Evolutionary conservation across 1,284 basidiomycete genomes (phyloP), one percentile per base, ranked within the genome.

Genomic region (Tilletia walkeri): DNA sequence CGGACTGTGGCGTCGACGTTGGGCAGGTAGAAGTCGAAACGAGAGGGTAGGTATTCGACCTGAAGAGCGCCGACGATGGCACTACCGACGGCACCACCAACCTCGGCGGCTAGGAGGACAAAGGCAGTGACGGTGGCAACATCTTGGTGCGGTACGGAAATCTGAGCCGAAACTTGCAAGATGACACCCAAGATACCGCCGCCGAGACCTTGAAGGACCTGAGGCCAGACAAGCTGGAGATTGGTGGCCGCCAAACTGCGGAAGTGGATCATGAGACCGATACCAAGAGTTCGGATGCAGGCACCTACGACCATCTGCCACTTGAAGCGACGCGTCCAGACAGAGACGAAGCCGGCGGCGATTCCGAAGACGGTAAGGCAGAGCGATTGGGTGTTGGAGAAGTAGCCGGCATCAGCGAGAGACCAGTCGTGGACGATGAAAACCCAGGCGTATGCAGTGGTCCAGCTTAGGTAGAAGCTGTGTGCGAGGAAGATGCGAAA

Each of bases 41-140:
- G 71, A 45, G 69, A 66, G 18, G 76, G 78, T 2, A 81, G 72
- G 18, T 72, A 68, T 34, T 76, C 75, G 68, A 72, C 73, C 68
- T 81, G 76, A 36, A 83, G 56, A n/a, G 79, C 75, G 24, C 75
- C 74, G 61, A 78, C 70, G n/a, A 82, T 59, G 20, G 81, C 78
- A 24, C 75, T 73, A 54, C 81, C 82, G 65, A 78, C 75, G 6
- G 78, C 75, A 49, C 78, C 80, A 12, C 82, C 82, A 47, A 83
- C 76, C 65, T 79, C 76, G 65, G 78, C 77, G 66, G 80, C 67
- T 9, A 82, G 75, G 10, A 83, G 70, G 71, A 82, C 77, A 67
- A 79, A 80, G 18, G 81, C 77, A n/a, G 81, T 82, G 66, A 83
- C 82, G 67, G 80, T 80, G 39, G 81, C 80, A 9, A 82, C 81